Percentiles rank a stretch among this genome's conserved stretches.
phyloP scores from a whole-genome alignment of 371 early-diverging fungal genomes.

The Rhizomucor pusillus region DNA sequence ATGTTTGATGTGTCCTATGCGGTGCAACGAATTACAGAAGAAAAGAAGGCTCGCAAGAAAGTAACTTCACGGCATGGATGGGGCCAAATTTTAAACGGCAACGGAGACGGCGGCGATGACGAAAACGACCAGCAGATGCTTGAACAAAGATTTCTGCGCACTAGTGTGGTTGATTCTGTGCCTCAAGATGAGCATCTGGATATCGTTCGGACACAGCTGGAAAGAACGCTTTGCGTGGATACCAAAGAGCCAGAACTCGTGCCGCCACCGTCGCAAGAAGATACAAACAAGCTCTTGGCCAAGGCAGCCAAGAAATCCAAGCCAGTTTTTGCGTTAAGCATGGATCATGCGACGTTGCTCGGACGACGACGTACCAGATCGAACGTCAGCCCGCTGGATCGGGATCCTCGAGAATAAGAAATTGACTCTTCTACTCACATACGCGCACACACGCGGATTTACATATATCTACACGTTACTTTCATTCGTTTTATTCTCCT shows the following conservation, averaged over 20 bases:
- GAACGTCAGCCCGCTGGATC: constrained; percentile 7
- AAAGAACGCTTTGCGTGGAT: constrained; percentile 1
- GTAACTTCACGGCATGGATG: neutral
- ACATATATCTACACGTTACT: too few relatives aligned
- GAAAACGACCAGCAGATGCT: constrained; percentile 14
- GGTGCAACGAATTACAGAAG: constrained; percentile 62
- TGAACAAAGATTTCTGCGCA: constrained; percentile 3
- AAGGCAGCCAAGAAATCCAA: constrained; percentile 3
- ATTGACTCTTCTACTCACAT: too few relatives aligned
- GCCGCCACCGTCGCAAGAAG: constrained; percentile 12
- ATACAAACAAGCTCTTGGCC: constrained; percentile 3
- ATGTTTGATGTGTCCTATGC: constrained; percentile 65
- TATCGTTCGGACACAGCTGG: constrained; percentile 3
- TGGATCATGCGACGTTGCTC: constrained; percentile 14
- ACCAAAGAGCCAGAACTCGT: neutral
- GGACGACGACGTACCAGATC: constrained; percentile 11
- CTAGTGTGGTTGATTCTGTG: neutral
- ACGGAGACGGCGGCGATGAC: constrained; percentile 21
- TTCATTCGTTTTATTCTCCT: too few relatives aligned
- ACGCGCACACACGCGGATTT: too few relatives aligned
- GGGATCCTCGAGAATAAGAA: neutral
- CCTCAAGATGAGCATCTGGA: constrained; percentile 2
- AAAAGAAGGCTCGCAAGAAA: constrained; percentile 40
- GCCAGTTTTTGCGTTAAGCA: constrained; percentile 14
- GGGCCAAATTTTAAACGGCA: constrained; percentile 12